Evolutionary conservation across 176 grass and related monocot species (phyloP), one percentile per base, ranked within the genome.

Genomic region (Phragmites australis): DNA sequence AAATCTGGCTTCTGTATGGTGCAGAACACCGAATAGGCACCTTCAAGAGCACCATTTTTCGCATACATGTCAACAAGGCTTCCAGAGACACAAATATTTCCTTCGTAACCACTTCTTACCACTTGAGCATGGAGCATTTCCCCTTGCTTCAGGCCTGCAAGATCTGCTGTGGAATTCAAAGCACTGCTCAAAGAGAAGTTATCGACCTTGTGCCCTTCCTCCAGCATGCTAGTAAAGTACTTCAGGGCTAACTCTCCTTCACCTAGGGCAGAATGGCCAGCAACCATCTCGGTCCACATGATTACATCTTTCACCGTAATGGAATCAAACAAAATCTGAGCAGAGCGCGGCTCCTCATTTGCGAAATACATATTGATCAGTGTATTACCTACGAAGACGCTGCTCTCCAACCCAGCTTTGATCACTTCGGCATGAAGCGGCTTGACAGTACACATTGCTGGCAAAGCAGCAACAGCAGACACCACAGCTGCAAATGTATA

Each of bases 211-310:
- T 97, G 80, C 25, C 92, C 90, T 74, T 83, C 83, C 27, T 59
- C 61, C 76, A 88, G 84, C 89, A 97, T 93, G 26, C 30, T 82
- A 70, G 82, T 43, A 53, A 97, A 94, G 53, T 97, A 94, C 63
- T 45, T 88, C 74, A 97, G 73, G 19, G 88, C 88, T 42, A 94
- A n/a, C 79, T 94, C 92, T 70, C 83, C 92, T 74, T 90, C 88
- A 0, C 89, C 92, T 55, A 91, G 72, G 16, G 78, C 84, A 70
- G 92, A 89, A 64, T 94, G 86, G 51, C 85, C 94, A 10, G 91
- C 89, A 81, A 94, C 86, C 95, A 97, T 97, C 84, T 97, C 95
- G 2, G 92, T 97, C 95, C 95, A 97, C 80, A 97, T 89, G 71
- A 93, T 89, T 44, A 82, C 90, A 97, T 94, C 95, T 85, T 92